A percentile compares a stretch with the other conserved stretches of the same genome.
These are phyloP conservation scores for Gamarada debralockiae DNA, from an alignment of 495 filamentous ascomycete species.

Conservation along the genomic window DNA sequence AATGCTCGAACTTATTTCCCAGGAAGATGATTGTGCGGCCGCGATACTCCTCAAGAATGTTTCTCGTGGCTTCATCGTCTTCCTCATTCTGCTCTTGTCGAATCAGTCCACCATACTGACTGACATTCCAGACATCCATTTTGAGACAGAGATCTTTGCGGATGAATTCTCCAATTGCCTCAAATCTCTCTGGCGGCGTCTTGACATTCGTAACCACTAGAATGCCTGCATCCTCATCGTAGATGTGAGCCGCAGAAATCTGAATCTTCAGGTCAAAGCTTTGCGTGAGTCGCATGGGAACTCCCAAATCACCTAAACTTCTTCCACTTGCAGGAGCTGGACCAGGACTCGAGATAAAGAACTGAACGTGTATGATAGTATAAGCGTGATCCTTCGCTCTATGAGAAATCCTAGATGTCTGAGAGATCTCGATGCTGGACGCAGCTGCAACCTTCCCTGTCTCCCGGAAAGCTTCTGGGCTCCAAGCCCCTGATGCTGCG, in stretches of 20 bases:
- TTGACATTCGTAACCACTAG: conserved; percentile 7
- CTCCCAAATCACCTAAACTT: conserved; percentile 1
- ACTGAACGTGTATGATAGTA: not conserved
- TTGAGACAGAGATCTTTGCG: conserved; percentile 8
- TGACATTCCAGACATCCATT: conserved; percentile 15
- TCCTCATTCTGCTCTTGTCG: conserved; percentile 8
- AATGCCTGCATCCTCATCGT: conserved; percentile 8
- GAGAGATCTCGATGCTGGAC: no score
- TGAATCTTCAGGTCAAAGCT: conserved; percentile 8
- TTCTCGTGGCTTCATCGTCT: not conserved
- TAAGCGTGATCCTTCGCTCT: conserved; percentile 9
- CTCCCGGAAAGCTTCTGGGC: no score
- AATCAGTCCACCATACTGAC: conserved; percentile 3
- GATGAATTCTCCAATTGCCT: conserved; percentile 10
- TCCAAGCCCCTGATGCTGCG: no score
- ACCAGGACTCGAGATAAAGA: conserved; percentile 6
- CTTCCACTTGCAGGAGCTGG: not conserved
- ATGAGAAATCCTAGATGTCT: conserved; percentile 9
- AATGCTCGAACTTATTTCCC: conserved; percentile 11
- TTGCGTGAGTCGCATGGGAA: conserved; percentile 2
- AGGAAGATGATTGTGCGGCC: conserved; percentile 11
- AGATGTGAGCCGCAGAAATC: conserved; percentile 6
- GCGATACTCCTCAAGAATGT: conserved; percentile 5
- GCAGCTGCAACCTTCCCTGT: no score
- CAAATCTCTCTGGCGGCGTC: conserved; percentile 6